Evolutionary conservation across 257 asterid genomes (phyloP).

Genomic region (Ilex asprella): DNA sequence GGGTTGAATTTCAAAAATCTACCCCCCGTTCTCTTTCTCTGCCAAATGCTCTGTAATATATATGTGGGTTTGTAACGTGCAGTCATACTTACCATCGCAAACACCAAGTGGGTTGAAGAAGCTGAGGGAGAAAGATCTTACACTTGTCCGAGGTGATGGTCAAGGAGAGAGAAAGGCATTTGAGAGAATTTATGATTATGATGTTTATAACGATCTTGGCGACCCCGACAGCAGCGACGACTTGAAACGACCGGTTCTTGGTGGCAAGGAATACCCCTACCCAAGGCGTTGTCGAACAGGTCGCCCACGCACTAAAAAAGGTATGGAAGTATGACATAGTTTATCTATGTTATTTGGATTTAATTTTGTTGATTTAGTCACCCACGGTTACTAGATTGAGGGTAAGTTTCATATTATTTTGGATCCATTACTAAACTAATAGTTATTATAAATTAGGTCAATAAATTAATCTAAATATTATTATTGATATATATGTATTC

Average conservation of each 20-base stretch:
- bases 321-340: neutral
- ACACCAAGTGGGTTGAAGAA: slow-evolving; percentile 19
- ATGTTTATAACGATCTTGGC: slow-evolving; percentile 29
- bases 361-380: neutral
- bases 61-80: neutral
- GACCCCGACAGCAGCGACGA: slow-evolving; percentile 24
- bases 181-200: slow-evolving; percentile 28
- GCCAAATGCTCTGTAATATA: too few relatives aligned
- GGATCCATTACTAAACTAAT: too few relatives aligned
- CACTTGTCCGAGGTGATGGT: slow-evolving; percentile 23
- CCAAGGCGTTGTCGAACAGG: slow-evolving; percentile 33
- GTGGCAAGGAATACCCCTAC: slow-evolving; percentile 25
- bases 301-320: slow-evolving; percentile 15
- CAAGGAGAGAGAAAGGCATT: slow-evolving; percentile 14
- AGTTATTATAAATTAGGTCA: too few relatives aligned
- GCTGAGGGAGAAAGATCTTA: slow-evolving; percentile 23
- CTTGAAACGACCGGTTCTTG: slow-evolving; percentile 19
- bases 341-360: neutral
- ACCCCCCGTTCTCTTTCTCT: too few relatives aligned
- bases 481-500: too few relatives aligned
- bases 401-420: too few relatives aligned
- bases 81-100: slow-evolving; percentile 61
- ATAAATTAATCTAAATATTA: too few relatives aligned
- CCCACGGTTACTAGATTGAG: too few relatives aligned
- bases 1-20: too few relatives aligned